A percentile compares a stretch with the other conserved stretches of the same genome.
Conservation (phyloP, 441 rosid genomes). For the Populus hybrid region DNA sequence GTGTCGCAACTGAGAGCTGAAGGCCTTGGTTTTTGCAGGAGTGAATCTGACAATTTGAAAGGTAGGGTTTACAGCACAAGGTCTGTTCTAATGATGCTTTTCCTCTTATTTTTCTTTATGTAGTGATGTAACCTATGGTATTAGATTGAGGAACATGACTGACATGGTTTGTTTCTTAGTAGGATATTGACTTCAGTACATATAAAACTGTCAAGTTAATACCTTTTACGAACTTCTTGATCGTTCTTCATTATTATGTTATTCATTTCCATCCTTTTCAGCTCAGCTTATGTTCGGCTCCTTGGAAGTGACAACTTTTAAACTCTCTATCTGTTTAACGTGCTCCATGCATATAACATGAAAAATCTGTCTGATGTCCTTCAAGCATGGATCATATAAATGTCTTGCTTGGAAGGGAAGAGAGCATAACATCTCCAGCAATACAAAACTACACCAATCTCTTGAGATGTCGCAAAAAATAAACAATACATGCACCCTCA, state of each 20-base stretch:
- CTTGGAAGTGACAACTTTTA: background rate
- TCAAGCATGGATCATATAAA: background rate
- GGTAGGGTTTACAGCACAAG: conserved; percentile 13
- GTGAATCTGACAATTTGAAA: background rate
- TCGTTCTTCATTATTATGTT: background rate
- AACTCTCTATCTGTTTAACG: background rate
- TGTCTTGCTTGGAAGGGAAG: conserved; percentile 40
- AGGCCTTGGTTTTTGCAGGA: background rate
- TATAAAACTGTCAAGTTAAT: background rate
- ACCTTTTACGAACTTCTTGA: background rate
- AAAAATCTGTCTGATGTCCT: background rate
- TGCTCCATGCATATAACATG: background rate
- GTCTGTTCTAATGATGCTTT: conserved; percentile 12
- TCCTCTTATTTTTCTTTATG: background rate
- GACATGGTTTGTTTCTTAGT: background rate
- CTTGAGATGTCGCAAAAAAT: conserved; percentile 13
- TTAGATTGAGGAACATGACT: background rate
- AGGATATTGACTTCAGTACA: conserved; percentile 2
- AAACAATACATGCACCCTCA: conserved; percentile 24
- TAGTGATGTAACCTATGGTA: background rate
- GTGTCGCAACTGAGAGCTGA: background rate
- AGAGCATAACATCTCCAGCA: conserved; percentile 36
- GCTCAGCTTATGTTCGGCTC: background rate
- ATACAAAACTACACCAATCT: conserved; percentile 35
- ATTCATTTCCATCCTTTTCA: background rate